Evolutionary conservation across 768 basidiomycete genomes (phyloP).

Genomic region (Lactarius quietus): DNA sequence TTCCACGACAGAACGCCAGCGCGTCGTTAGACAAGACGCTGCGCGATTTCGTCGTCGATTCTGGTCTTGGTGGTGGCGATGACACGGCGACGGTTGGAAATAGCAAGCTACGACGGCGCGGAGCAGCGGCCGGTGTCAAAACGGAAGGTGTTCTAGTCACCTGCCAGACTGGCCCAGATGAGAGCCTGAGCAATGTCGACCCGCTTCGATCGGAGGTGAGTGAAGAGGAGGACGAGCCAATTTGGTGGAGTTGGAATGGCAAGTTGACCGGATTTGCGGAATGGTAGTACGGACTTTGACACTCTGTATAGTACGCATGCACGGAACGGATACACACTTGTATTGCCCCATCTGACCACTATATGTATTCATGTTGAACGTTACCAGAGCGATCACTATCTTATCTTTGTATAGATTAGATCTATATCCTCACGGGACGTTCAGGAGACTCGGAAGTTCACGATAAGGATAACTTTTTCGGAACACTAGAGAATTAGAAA

Average conservation of each 20-base stretch:
- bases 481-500: constrained; percentile 2
- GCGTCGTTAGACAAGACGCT: constrained; percentile 38
- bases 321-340: constrained; percentile 6
- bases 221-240: constrained; percentile 46
- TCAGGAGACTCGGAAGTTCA: too few relatives aligned
- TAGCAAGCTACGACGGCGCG: constrained; percentile 24
- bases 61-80: constrained; percentile 21
- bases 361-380: neutral
- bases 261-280: constrained; percentile 46
- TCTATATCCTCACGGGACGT: neutral
- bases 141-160: constrained; percentile 45
- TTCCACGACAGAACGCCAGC: constrained; percentile 43
- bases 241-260: constrained; percentile 54
- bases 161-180: constrained; percentile 26
- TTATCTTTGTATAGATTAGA: neutral
- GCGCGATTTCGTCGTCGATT: constrained; percentile 35
- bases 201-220: constrained; percentile 5
- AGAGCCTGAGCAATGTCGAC: neutral
- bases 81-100: constrained; percentile 23
- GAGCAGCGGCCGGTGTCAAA: constrained; percentile 24
- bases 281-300: constrained; percentile 33
- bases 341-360: neutral
- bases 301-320: neutral
- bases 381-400: too few relatives aligned
- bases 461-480: neutral